Evolutionary conservation across 106 monocot species (phyloP).

Genomic region (Allium sativum): DNA sequence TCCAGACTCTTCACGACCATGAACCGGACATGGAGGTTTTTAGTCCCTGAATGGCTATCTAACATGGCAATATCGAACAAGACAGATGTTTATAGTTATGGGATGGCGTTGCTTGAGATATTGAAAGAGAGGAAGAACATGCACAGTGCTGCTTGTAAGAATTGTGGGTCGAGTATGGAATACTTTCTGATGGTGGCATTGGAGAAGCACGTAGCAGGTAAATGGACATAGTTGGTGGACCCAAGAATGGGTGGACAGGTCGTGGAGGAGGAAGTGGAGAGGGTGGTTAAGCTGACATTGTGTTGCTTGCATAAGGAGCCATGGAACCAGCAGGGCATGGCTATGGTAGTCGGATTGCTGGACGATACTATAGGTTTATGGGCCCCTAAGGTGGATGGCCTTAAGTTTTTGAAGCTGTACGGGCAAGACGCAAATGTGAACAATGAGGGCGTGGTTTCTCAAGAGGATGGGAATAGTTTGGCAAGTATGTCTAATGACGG

Average conservation of each 20-base stretch:
- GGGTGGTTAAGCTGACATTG: slow-evolving; percentile 42
- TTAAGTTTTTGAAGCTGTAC: slow-evolving; percentile 33
- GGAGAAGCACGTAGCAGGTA: slow-evolving; percentile 62
- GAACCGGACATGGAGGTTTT: slow-evolving; percentile 83
- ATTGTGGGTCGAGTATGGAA: neutral
- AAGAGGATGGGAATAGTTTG: slow-evolving; percentile 5
- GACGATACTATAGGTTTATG: slow-evolving; percentile 17
- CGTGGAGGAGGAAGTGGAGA: slow-evolving; percentile 35
- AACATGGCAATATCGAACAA: slow-evolving; percentile 71
- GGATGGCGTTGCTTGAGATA: slow-evolving; percentile 92
- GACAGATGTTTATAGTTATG: slow-evolving; percentile 90
- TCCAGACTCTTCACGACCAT: slow-evolving; percentile 75
- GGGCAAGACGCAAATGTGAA: slow-evolving; percentile 26
- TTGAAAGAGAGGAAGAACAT: slow-evolving; percentile 66
- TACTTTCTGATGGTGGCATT: slow-evolving; percentile 74
- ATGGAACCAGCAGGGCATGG: slow-evolving; percentile 45
- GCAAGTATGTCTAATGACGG: slow-evolving; percentile 7
- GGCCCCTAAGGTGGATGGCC: slow-evolving; percentile 44
- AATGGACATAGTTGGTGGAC: slow-evolving; percentile 60
- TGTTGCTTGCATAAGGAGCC: slow-evolving; percentile 78
- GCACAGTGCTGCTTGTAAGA: neutral
- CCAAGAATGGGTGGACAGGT: slow-evolving; percentile 61
- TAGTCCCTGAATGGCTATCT: slow-evolving; percentile 97
- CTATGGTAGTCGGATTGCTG: slow-evolving; percentile 55
- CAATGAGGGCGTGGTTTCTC: neutral